These are phyloP conservation scores for Pyrrhoderma lamaoense DNA, from an alignment of 1,284 basidiomycete species.

Conservation along the genomic window DNA sequence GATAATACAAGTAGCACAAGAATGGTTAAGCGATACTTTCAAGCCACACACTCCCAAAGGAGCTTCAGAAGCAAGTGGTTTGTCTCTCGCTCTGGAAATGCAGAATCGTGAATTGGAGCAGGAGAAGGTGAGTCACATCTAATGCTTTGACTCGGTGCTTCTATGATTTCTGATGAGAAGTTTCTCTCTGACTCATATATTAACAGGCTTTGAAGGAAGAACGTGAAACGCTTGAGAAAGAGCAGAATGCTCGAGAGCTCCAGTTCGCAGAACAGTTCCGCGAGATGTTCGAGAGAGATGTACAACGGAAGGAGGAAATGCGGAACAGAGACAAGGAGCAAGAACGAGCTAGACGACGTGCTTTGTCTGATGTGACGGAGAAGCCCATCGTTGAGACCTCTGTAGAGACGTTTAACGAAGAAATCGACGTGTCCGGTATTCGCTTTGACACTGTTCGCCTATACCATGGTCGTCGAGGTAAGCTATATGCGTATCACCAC, in stretches of 20 bases:
- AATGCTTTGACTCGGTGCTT: background rate
- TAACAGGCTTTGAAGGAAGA: slow-evolving; percentile 34
- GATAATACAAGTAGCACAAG: slow-evolving; percentile 60
- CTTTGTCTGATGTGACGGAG: slow-evolving; percentile 61
- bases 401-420: slow-evolving; percentile 51
- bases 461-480: slow-evolving; percentile 61
- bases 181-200: background rate
- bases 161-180: background rate
- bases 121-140: slow-evolving; percentile 39
- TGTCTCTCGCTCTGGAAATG: slow-evolving; percentile 69
- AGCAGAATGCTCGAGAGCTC: slow-evolving; percentile 38
- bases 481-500: slow-evolving; percentile 20
- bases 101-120: slow-evolving; percentile 58
- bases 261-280: slow-evolving; percentile 49
- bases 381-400: slow-evolving; percentile 45
- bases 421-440: slow-evolving; percentile 51
- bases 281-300: slow-evolving; percentile 55
- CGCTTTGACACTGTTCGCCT: slow-evolving; percentile 58
- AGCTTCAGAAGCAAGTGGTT: slow-evolving; percentile 40
- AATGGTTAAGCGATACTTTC: slow-evolving; percentile 58
- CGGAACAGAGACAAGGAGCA: slow-evolving; percentile 40
- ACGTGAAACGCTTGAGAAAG: slow-evolving; percentile 43
- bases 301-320: slow-evolving; percentile 41
- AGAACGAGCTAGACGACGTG: slow-evolving; percentile 48
- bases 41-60: slow-evolving; percentile 23